phyloP scores from a whole-genome alignment of 2,329 filamentous ascomycete species.

The Sarocladiaceae sp. region DNA sequence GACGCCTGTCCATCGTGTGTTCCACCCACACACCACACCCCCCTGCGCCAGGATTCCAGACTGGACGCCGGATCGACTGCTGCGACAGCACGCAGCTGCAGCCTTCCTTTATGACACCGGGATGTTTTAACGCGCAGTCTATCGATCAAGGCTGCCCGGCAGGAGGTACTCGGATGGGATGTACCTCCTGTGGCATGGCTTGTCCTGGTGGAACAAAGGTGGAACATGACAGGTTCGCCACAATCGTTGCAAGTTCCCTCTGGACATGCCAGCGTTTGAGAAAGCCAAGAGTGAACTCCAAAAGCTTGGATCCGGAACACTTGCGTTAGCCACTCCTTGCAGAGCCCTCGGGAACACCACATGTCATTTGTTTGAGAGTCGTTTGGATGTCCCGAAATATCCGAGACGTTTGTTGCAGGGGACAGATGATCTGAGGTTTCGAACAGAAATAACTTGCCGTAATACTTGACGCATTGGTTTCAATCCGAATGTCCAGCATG shows the following conservation, averaged over 20 bases:
- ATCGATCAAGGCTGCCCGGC: not conserved
- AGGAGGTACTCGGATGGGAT: not conserved
- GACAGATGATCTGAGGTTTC: too few relatives aligned
- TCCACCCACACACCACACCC: conserved; percentile 4
- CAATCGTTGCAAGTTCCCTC: too few relatives aligned
- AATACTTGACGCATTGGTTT: too few relatives aligned
- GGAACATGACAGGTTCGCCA: too few relatives aligned
- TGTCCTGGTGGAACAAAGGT: too few relatives aligned
- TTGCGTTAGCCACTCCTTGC: too few relatives aligned
- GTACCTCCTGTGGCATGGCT: not conserved
- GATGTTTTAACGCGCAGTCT: not conserved
- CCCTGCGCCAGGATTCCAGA: conserved; percentile 5
- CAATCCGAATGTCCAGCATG: too few relatives aligned
- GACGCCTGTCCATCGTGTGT: conserved; percentile 2
- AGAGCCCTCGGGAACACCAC: too few relatives aligned
- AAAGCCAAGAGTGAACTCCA: not conserved
- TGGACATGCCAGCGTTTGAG: too few relatives aligned
- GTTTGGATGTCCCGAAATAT: not conserved
- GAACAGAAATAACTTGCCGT: conserved; percentile 8
- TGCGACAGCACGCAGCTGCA: too few relatives aligned
- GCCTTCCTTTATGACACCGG: too few relatives aligned
- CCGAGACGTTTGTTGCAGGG: too few relatives aligned
- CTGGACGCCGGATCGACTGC: conserved; percentile 1
- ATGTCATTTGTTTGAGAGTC: not conserved
- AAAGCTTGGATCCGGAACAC: not conserved